A percentile compares a stretch with the other conserved stretches of the same genome.
phyloP scores from a whole-genome alignment of 2,329 filamentous ascomycete genomes.

The Lecanicillium sp. region DNA sequence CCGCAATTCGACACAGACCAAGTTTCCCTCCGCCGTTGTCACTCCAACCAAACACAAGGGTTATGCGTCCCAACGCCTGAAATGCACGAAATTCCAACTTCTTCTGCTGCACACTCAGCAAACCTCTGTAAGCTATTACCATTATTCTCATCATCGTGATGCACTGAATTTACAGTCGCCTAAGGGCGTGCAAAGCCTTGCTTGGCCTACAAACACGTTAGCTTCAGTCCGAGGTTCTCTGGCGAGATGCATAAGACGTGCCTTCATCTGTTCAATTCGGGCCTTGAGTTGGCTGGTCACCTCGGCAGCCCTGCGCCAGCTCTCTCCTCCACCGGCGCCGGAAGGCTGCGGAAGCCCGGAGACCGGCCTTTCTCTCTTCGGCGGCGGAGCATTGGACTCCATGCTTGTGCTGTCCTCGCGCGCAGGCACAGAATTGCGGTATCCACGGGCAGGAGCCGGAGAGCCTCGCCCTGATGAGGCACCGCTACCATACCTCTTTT shows the following conservation, averaged over 20 bases:
- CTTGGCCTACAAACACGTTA: conserved; percentile 17
- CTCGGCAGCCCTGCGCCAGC: conserved; percentile 94
- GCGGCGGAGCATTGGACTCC: conserved; percentile 12
- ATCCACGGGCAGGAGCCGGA: conserved; percentile 52
- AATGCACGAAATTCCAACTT: conserved; percentile 8
- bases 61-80: conserved; percentile 10
- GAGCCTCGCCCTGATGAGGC: conserved; percentile 51
- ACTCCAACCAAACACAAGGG: too few species aligned
- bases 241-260: conserved; percentile 19
- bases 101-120: conserved; percentile 1
- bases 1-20: too few species aligned
- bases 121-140: neutral
- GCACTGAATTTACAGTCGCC: conserved; percentile 2
- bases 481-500: conserved; percentile 43
- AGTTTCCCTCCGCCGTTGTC: too few species aligned
- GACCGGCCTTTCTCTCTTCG: conserved; percentile 23
- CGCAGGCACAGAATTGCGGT: conserved; percentile 28
- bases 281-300: conserved; percentile 97
- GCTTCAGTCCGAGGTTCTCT: neutral
- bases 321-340: conserved; percentile 50
- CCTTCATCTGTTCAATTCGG: conserved; percentile 98
- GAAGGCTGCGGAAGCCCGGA: conserved; percentile 27
- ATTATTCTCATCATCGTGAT: neutral
- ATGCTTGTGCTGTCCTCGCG: conserved; percentile 25
- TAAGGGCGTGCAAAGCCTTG: conserved; percentile 23